Base-by-base conservation (phyloP, 2,329 filamentous ascomycete species). In the Alternaria triticina region DNA sequence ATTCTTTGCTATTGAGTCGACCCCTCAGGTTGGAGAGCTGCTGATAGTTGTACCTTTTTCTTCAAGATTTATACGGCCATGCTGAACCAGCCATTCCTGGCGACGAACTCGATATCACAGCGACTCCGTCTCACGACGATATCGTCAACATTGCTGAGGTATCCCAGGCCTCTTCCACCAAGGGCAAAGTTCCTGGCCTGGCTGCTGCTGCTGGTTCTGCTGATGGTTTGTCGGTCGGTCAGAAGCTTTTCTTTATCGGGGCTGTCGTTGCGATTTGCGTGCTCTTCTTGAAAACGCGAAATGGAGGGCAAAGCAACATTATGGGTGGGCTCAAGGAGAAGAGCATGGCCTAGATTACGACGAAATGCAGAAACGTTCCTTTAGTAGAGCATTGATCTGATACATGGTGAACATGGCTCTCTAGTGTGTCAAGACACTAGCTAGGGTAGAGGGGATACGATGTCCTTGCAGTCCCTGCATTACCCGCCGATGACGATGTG, bases 161-260 rank as follows among this genome's bases (percentile, higher is more conserved):
- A 64, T 66, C 70, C 67, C 62, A 70, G 57, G 45, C 56, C 44
- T 63, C 61, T 55, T 33, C 61, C 57, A 57, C 63, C 49, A 68
- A 59, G 54, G 47, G 69, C 33, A 68, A 71, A 51, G 58, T 70
- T 30, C 65, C 68, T 25, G 68, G 69, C 25, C 61, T 71, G 43
- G 65, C 63, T 23, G 61, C 67, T 58, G 60, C 64, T 51, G 65
- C 65, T 28, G 65, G 64, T 17, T 33, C 64, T 51, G 69, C 68
- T 25, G 72, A 79, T 57, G 83, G 82, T 30, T 72, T 85, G 57
- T 82, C 81, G 57, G 66, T 79, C 62, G 69, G 76, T 36, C 77
- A 81, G 66, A 86, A 86, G 79, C 59, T 85, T 36, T 79, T 83
- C 63, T 75, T 84, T 64, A 65, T 83, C 52, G 81, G 75, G 27